Evolutionary conservation across 768 basidiomycete species (phyloP).

Genomic region (Udeniomyces megalosporus): DNA sequence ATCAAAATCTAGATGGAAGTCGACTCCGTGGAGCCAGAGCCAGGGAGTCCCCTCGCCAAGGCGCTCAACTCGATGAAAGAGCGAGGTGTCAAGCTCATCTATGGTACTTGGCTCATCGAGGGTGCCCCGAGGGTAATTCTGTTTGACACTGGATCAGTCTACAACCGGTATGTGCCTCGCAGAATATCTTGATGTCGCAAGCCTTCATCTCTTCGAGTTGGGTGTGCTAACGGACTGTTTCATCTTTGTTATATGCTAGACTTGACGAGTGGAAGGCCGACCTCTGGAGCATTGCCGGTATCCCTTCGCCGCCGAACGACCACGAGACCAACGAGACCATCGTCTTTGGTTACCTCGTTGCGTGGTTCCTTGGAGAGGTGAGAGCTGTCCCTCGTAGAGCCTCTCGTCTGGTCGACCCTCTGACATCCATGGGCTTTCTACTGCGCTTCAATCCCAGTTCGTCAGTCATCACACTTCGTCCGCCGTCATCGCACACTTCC

Average conservation of each 20-base stretch:
- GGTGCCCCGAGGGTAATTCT: constrained; percentile 87
- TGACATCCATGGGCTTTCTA: neutral
- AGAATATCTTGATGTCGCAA: no score
- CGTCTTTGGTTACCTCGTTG: constrained; percentile 90
- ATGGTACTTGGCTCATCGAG: constrained; percentile 97
- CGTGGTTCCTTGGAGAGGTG: constrained; percentile 99
- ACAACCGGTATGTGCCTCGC: constrained; percentile 37
- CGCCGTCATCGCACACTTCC: constrained; percentile 93
- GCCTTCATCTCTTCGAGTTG: no score
- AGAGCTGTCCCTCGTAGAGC: constrained; percentile 20
- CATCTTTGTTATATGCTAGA: constrained; percentile 5
- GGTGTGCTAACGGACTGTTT: neutral
- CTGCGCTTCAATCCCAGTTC: constrained; percentile 40
- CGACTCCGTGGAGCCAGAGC: constrained; percentile 80
- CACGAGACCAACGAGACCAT: constrained; percentile 98
- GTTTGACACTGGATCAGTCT: constrained; percentile 84
- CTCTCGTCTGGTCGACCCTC: neutral
- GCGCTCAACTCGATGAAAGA: constrained; percentile 68
- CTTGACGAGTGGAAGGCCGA: constrained; percentile 99
- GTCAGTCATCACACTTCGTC: constrained; percentile 54
- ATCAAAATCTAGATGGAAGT: constrained; percentile 99
- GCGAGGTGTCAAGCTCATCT: constrained; percentile 82
- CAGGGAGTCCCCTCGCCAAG: constrained; percentile 43
- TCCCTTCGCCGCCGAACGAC: constrained; percentile 89
- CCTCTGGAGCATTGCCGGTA: constrained; percentile 94